These are phyloP conservation scores for Westerdykella ornata DNA, from an alignment of 2,329 filamentous ascomycete species.

Conservation along the genomic window DNA sequence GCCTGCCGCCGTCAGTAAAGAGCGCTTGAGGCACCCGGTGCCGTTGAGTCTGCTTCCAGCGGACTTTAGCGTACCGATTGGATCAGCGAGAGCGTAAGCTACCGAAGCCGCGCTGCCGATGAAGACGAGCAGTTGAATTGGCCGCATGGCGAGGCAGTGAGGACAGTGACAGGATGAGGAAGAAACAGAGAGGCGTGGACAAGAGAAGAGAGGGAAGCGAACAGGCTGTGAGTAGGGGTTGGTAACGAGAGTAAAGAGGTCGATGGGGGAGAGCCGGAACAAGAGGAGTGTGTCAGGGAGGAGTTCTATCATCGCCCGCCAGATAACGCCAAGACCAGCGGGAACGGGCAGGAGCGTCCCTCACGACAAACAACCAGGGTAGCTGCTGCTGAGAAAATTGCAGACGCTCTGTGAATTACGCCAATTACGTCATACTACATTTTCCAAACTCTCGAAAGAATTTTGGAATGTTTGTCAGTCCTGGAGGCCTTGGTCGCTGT, in stretches of 20 bases:
- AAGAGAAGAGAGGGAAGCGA: background rate
- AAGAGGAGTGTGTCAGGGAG: background rate
- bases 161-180: background rate
- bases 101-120: slow-evolving; percentile 19
- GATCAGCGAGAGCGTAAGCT: slow-evolving; percentile 13
- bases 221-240: background rate
- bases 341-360: background rate
- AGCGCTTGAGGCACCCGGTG: no score
- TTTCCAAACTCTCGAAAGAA: background rate
- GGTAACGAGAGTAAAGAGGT: background rate
- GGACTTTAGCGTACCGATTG: background rate
- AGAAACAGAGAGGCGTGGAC: background rate
- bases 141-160: slow-evolving; percentile 23
- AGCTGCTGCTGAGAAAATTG: background rate
- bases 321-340: background rate
- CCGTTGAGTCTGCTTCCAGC: background rate
- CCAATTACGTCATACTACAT: background rate
- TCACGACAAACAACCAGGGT: background rate
- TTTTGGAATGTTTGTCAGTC: background rate
- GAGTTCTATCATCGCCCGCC: background rate
- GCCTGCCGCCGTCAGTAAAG: no score
- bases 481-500: background rate
- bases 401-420: background rate
- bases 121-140: slow-evolving; percentile 18
- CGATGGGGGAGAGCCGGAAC: background rate